These are phyloP conservation scores for Corchorus capsularis DNA, from an alignment of 345 rosid genomes.

Conservation along the genomic window DNA sequence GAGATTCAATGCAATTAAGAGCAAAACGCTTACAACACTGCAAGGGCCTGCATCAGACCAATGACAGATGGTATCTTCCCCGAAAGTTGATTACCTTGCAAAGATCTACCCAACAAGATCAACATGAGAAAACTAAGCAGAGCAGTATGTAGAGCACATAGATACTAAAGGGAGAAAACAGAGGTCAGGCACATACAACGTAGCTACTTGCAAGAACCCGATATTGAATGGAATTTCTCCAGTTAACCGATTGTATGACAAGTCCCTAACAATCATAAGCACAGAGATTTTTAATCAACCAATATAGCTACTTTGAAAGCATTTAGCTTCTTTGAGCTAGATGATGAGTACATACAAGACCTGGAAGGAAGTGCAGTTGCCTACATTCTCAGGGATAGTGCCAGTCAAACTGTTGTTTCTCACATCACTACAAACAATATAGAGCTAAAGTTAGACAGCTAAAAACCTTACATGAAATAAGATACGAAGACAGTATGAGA, in stretches of 20 bases:
- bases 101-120: conserved; percentile 56
- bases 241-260: conserved; percentile 85
- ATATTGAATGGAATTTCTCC: conserved; percentile 97
- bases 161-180: neutral
- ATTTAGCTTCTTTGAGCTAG: conserved; percentile 10
- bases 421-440: conserved; percentile 62
- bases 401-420: conserved; percentile 95
- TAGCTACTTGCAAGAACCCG: conserved; percentile 98
- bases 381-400: conserved; percentile 81
- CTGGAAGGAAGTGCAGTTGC: conserved; percentile 98
- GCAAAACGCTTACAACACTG: conserved; percentile 78
- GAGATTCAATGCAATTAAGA: conserved; percentile 3
- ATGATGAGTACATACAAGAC: conserved; percentile 76
- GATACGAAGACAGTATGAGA: neutral
- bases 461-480: neutral
- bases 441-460: conserved; percentile 13
- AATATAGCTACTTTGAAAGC: neutral
- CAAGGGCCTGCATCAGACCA: conserved; percentile 99
- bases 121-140: conserved; percentile 16
- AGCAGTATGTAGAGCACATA: neutral
- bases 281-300: conserved; percentile 10
- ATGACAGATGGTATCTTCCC: conserved; percentile 94
- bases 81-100: conserved; percentile 84
- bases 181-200: conserved; percentile 57
- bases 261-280: conserved; percentile 58